Evolutionary conservation across 2,329 filamentous ascomycete genomes (phyloP).

Genomic region (Exutisphaerella laricina): DNA sequence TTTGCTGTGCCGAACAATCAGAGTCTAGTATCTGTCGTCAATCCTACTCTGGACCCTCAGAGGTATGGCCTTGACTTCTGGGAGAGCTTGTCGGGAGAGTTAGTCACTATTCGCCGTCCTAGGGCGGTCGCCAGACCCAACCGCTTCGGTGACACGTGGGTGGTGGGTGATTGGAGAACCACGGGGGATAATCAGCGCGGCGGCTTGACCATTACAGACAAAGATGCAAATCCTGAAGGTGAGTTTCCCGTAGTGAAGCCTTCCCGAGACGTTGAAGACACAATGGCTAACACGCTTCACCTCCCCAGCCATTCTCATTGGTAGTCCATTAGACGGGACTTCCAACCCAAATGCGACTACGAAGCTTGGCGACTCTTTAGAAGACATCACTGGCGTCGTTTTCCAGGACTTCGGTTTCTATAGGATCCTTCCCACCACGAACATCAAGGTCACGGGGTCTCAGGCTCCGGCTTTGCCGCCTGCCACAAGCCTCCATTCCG

Average conservation of each 20-base stretch:
- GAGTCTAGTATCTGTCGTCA: constrained; percentile 52
- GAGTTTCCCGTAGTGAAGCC: no score
- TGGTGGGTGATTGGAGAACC: constrained; percentile 58
- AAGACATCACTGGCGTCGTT: constrained; percentile 64
- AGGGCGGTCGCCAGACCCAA: constrained; percentile 57
- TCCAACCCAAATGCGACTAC: constrained; percentile 51
- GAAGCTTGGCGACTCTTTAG: constrained; percentile 60
- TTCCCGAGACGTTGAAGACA: no score
- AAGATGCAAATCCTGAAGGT: constrained; percentile 65
- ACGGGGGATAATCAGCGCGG: constrained; percentile 59
- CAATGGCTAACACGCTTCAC: no score
- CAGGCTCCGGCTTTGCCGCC: constrained; percentile 45
- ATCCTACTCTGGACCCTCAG: constrained; percentile 56
- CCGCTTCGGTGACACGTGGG: constrained; percentile 63
- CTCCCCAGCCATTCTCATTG: constrained; percentile 62
- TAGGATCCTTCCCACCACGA: constrained; percentile 59
- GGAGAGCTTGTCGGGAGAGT: constrained; percentile 63
- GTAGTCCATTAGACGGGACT: constrained; percentile 59
- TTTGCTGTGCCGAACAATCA: constrained; percentile 60
- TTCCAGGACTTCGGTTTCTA: constrained; percentile 64
- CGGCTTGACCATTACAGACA: constrained; percentile 57
- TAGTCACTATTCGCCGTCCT: constrained; percentile 58
- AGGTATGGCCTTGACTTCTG: constrained; percentile 67
- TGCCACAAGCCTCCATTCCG: constrained; percentile 50
- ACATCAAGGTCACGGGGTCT: constrained; percentile 45